Evolutionary conservation across 768 basidiomycete species (phyloP).

Genomic region (Amanita exitialis): DNA sequence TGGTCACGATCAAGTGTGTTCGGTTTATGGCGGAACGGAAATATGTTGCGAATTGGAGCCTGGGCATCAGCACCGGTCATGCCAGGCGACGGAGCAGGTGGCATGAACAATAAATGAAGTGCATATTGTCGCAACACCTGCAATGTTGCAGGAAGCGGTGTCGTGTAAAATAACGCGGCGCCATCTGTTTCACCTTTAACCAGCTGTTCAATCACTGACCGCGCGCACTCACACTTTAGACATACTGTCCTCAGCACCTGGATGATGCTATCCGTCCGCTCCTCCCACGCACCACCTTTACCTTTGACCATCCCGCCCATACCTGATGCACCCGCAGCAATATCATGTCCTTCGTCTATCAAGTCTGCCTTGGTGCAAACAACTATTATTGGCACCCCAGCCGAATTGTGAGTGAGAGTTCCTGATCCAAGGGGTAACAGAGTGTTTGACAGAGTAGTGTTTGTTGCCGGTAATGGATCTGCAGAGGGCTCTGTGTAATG

Average conservation of each 20-base stretch:
- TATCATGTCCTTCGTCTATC: slow-evolving; percentile 75
- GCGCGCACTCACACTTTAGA: slow-evolving; percentile 64
- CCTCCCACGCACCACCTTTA: slow-evolving; percentile 91
- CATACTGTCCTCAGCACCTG: slow-evolving; percentile 91
- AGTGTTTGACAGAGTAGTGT: slow-evolving; percentile 52
- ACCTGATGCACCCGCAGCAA: slow-evolving; percentile 65
- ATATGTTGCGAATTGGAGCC: slow-evolving; percentile 63
- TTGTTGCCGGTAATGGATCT: slow-evolving; percentile 52
- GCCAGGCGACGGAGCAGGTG: slow-evolving; percentile 65
- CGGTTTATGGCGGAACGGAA: slow-evolving; percentile 80
- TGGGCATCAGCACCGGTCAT: slow-evolving; percentile 53
- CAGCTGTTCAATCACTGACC: background rate
- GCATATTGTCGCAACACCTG: slow-evolving; percentile 74
- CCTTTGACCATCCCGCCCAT: slow-evolving; percentile 91
- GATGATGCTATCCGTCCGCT: slow-evolving; percentile 90
- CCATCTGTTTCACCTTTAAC: slow-evolving; percentile 51
- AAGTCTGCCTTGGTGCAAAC: slow-evolving; percentile 90
- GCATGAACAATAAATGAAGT: slow-evolving; percentile 71
- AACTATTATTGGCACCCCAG: slow-evolving; percentile 82
- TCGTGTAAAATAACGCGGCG: slow-evolving; percentile 86
- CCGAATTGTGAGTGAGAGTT: slow-evolving; percentile 75
- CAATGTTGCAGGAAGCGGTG: slow-evolving; percentile 67
- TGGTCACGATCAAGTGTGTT: slow-evolving; percentile 91
- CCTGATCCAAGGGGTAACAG: slow-evolving; percentile 79
- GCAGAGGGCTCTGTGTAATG: slow-evolving; percentile 79